These are phyloP conservation scores for Omphalotus guepiniiformis DNA, from an alignment of 768 basidiomycete genomes.

Conservation along the genomic window DNA sequence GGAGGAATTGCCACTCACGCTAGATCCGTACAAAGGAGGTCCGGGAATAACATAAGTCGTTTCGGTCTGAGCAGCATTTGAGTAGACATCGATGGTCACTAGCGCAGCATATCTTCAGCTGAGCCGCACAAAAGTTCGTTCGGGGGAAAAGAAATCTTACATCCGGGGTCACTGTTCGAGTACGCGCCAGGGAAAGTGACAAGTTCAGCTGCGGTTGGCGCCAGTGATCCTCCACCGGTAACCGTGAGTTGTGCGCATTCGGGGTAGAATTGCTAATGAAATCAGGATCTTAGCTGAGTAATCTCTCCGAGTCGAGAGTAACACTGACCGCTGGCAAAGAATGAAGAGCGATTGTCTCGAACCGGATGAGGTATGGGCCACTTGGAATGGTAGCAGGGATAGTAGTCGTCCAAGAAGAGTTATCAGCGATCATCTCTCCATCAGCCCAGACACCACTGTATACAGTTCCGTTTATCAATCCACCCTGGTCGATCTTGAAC, in stretches of 20 bases:
- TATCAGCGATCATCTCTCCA: slow-evolving; percentile 41
- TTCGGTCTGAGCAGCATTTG: slow-evolving; percentile 30
- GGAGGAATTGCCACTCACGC: not conserved
- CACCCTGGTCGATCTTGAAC: slow-evolving; percentile 47
- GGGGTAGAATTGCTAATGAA: slow-evolving; percentile 61
- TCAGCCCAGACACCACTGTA: slow-evolving; percentile 35
- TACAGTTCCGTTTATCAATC: slow-evolving; percentile 41
- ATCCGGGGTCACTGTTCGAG: slow-evolving; percentile 37
- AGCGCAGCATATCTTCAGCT: slow-evolving; percentile 15
- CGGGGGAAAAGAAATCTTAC: slow-evolving; percentile 23
- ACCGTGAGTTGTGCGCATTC: slow-evolving; percentile 47
- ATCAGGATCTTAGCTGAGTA: not conserved
- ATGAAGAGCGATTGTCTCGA: slow-evolving; percentile 46
- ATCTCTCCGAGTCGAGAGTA: not conserved
- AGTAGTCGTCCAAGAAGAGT: slow-evolving; percentile 42
- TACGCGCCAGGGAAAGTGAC: slow-evolving; percentile 47
- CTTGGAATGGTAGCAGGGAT: slow-evolving; percentile 40
- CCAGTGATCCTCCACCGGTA: slow-evolving; percentile 35
- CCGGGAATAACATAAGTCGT: slow-evolving; percentile 42
- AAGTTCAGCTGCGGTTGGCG: slow-evolving; percentile 39
- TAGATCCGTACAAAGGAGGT: slow-evolving; percentile 33
- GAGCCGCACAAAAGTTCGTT: slow-evolving; percentile 23
- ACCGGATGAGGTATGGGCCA: slow-evolving; percentile 44
- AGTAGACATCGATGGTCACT: slow-evolving; percentile 40
- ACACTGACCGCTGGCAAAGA: slow-evolving; percentile 45